These are phyloP conservation scores for Basidiobolus meristosporus DNA, from an alignment of 371 early-diverging fungal species.

Conservation along the genomic window DNA sequence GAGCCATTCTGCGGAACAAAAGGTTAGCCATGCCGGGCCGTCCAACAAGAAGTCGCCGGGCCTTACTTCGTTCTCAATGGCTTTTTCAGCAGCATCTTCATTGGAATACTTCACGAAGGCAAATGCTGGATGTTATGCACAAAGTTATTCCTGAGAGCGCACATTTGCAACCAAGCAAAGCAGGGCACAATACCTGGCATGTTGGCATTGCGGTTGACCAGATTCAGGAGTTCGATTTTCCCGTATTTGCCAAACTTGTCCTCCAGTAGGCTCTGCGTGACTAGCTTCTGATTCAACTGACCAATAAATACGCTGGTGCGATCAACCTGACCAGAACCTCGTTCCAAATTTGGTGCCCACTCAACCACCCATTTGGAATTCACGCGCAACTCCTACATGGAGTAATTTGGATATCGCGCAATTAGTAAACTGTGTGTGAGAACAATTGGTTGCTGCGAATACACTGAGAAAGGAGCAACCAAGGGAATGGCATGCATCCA, in stretches of 20 bases:
- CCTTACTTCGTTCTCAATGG: slow-evolving; percentile 34
- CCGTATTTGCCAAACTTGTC: slow-evolving; percentile 38
- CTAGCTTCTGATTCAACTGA: slow-evolving; percentile 24
- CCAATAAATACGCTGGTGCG: slow-evolving; percentile 42
- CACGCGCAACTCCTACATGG: slow-evolving; percentile 9
- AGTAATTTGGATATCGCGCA: background rate
- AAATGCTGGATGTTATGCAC: slow-evolving; percentile 13
- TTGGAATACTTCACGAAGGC: slow-evolving; percentile 46
- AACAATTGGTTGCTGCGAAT: background rate
- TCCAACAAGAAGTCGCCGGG: too few species aligned
- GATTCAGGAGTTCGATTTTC: slow-evolving; percentile 16
- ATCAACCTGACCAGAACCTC: slow-evolving; percentile 17
- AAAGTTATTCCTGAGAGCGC: slow-evolving; percentile 1
- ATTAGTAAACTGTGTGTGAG: too few species aligned
- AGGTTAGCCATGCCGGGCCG: too few species aligned
- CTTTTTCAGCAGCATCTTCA: slow-evolving; percentile 20
- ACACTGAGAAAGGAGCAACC: background rate
- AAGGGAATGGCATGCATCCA: too few species aligned
- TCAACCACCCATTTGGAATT: slow-evolving; percentile 33
- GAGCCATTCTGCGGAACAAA: too few species aligned
- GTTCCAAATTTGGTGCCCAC: slow-evolving; percentile 38
- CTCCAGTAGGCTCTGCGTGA: slow-evolving; percentile 20
- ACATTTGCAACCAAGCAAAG: background rate
- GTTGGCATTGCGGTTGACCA: slow-evolving; percentile 16
- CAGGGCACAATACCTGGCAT: background rate